Evolutionary conservation across 1,139 yeast species (phyloP).

Genomic region (Pichia terricola): DNA sequence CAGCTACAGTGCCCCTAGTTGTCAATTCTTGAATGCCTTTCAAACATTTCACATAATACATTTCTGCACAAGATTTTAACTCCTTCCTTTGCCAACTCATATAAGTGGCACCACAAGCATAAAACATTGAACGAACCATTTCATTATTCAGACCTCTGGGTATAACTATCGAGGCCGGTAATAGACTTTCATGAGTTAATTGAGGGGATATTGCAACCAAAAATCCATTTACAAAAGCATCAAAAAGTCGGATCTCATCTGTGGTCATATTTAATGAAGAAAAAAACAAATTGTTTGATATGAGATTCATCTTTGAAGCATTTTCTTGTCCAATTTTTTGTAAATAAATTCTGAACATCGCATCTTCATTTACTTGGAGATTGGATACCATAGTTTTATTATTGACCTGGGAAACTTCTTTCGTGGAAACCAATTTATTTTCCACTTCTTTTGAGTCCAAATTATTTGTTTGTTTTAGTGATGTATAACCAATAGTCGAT

Average conservation of each 20-base stretch:
- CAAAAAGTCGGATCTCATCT: constrained; percentile 14
- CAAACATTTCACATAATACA: constrained; percentile 8
- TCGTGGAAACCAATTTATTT: not conserved
- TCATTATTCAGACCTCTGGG: constrained; percentile 25
- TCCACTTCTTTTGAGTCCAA: not conserved
- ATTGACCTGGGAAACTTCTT: not conserved
- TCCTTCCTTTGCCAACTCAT: not conserved
- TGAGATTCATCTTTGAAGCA: not conserved
- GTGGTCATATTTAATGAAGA: not conserved
- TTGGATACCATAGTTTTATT: not conserved
- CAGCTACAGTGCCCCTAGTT: constrained; percentile 9
- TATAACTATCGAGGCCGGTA: constrained; percentile 30
- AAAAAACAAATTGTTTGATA: not conserved
- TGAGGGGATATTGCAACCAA: constrained; percentile 33
- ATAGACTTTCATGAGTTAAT: constrained; percentile 31
- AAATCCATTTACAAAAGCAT: constrained; percentile 31
- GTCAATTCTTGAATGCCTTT: constrained; percentile 12
- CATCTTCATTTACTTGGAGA: constrained; percentile 3
- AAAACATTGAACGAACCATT: constrained; percentile 26
- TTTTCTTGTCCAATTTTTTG: not conserved
- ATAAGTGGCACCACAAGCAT: constrained; percentile 30
- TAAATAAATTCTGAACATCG: constrained; percentile 5
- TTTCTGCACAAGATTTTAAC: constrained; percentile 2
- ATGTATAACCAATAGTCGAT: too few relatives aligned
- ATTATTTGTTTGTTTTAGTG: too few relatives aligned